phyloP scores from a whole-genome alignment of 1,284 basidiomycete genomes.

The Boletus semigastroideus region DNA sequence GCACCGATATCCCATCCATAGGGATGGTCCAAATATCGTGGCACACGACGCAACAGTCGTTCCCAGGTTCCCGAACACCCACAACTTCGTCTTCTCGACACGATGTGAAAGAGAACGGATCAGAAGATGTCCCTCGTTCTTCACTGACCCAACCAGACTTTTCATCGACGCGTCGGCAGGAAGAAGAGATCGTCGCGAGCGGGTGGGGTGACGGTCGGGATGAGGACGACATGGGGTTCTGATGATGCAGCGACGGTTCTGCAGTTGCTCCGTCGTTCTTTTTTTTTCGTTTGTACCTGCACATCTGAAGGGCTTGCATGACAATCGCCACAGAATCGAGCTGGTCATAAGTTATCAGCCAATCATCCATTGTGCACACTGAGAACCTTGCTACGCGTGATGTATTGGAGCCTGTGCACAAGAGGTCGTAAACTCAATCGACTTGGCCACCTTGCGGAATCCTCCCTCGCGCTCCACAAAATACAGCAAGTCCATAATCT shows the following conservation, averaged over 20 bases:
- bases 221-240: slow-evolving; percentile 61
- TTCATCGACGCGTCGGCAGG: slow-evolving; percentile 36
- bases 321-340: slow-evolving; percentile 12
- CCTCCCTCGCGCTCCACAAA: too few relatives aligned
- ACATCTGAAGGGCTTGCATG: slow-evolving; percentile 8
- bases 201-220: slow-evolving; percentile 64
- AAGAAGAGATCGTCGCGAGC: slow-evolving; percentile 57
- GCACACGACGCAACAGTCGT: slow-evolving; percentile 45
- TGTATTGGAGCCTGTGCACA: too few relatives aligned
- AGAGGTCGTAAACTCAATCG: too few relatives aligned
- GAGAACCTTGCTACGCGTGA: neutral
- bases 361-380: neutral
- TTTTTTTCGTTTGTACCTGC: slow-evolving; percentile 17
- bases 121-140: slow-evolving; percentile 8
- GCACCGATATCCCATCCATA: slow-evolving; percentile 57
- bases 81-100: slow-evolving; percentile 14
- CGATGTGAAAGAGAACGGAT: slow-evolving; percentile 13
- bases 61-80: slow-evolving; percentile 18
- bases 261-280: slow-evolving; percentile 4
- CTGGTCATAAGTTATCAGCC: slow-evolving; percentile 12
- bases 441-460: neutral
- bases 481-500: neutral
- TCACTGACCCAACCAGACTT: slow-evolving; percentile 16
- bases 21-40: slow-evolving; percentile 67
- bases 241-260: slow-evolving; percentile 6